Evolutionary conservation across 345 rosid species (phyloP).

Genomic region (Euphorbia lathyris): DNA sequence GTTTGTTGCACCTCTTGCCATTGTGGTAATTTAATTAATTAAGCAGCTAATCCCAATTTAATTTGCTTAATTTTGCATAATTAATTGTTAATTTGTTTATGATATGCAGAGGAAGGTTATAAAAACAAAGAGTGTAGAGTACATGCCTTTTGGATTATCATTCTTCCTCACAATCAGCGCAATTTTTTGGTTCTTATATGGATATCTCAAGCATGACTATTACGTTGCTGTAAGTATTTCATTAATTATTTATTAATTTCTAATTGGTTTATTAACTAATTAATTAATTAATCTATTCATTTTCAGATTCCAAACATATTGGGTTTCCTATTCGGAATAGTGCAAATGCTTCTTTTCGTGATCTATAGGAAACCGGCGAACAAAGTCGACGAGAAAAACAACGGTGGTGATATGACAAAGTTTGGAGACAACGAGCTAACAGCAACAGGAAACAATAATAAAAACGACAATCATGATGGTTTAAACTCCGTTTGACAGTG

Average conservation of each 20-base stretch:
- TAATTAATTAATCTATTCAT: not conserved
- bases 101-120: slow-evolving; percentile 73
- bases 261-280: not conserved
- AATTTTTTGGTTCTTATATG: slow-evolving; percentile 89
- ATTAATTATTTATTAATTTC: not conserved
- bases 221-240: slow-evolving; percentile 73
- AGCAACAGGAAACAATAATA: not conserved
- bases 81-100: not conserved
- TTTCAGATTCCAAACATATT: slow-evolving; percentile 71
- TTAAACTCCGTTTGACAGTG: not conserved
- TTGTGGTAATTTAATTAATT: slow-evolving; percentile 43
- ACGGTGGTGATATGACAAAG: slow-evolving; percentile 18
- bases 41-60: slow-evolving; percentile 2
- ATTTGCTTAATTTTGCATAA: not conserved
- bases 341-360: slow-evolving; percentile 74
- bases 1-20: slow-evolving; percentile 80
- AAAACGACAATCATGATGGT: not conserved
- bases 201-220: slow-evolving; percentile 53
- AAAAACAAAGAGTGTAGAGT: slow-evolving; percentile 77
- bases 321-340: slow-evolving; percentile 68
- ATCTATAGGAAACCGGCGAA: slow-evolving; percentile 51
- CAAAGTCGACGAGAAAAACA: slow-evolving; percentile 38
- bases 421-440: slow-evolving; percentile 2
- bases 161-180: slow-evolving; percentile 79
- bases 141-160: slow-evolving; percentile 71